Conservation (phyloP, 495 filamentous ascomycete genomes). For the Bombardia bombarda region DNA sequence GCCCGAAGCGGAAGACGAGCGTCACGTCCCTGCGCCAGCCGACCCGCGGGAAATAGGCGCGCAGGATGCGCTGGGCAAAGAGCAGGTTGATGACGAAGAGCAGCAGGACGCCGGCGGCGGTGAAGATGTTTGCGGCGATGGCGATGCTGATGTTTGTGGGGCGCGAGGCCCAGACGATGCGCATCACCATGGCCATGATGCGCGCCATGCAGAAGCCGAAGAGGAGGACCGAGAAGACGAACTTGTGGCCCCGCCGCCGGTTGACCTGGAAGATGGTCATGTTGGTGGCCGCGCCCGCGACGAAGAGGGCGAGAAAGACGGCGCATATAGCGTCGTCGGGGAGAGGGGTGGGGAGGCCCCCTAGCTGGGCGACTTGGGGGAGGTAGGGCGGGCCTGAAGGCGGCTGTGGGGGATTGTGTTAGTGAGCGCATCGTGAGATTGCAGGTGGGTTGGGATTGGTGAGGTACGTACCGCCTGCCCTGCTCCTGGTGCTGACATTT, state of each 20-base stretch:
- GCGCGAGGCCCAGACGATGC: constrained; percentile 49
- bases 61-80: constrained; percentile 65
- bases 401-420: not conserved
- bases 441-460: too few relatives aligned
- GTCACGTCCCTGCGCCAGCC: constrained; percentile 52
- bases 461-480: not conserved
- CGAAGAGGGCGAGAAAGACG: constrained; percentile 63
- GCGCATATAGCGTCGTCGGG: constrained; percentile 57
- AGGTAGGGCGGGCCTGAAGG: constrained; percentile 25
- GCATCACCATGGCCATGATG: constrained; percentile 53
- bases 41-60: constrained; percentile 57
- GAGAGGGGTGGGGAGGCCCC: constrained; percentile 45
- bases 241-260: constrained; percentile 48
- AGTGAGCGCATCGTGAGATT: too few relatives aligned
- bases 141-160: constrained; percentile 43
- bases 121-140: constrained; percentile 66
- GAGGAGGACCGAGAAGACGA: constrained; percentile 56
- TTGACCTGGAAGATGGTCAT: constrained; percentile 57
- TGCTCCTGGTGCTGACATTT: not conserved
- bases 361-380: constrained; percentile 38
- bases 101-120: constrained; percentile 65
- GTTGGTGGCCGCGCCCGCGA: constrained; percentile 45
- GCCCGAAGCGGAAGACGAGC: constrained; percentile 44
- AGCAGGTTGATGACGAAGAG: constrained; percentile 74
- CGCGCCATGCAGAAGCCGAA: constrained; percentile 75